phyloP scores from a whole-genome alignment of 2,329 filamentous ascomycete genomes.

The Hypoxylon sp. region DNA sequence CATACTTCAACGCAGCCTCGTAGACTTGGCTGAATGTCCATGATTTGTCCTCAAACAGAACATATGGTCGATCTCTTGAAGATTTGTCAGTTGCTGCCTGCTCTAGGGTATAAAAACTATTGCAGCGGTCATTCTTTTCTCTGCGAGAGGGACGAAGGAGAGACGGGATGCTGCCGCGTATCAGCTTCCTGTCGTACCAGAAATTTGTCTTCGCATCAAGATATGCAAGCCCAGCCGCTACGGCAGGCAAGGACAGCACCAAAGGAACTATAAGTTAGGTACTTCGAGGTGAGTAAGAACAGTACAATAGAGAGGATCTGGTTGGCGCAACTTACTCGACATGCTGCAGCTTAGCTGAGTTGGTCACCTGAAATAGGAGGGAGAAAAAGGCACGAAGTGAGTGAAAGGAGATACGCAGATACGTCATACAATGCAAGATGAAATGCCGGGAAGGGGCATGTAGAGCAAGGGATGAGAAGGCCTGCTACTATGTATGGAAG shows the following conservation, averaged over 20 bases:
- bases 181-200: constrained; percentile 69
- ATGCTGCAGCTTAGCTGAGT: constrained; percentile 14
- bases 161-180: constrained; percentile 63
- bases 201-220: constrained; percentile 75
- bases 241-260: constrained; percentile 65
- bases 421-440: no score
- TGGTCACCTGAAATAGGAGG: not conserved
- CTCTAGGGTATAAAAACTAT: constrained; percentile 80
- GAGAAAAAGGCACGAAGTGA: no score
- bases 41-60: constrained; percentile 72
- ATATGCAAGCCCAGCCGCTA: constrained; percentile 75
- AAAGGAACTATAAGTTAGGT: constrained; percentile 56
- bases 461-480: no score
- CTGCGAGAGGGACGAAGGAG: constrained; percentile 54
- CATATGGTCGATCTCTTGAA: constrained; percentile 63
- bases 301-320: no score
- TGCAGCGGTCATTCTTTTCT: constrained; percentile 68
- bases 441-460: no score
- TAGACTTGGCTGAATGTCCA: constrained; percentile 84
- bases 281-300: not conserved
- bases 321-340: constrained; percentile 33
- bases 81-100: constrained; percentile 62
- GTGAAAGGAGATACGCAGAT: no score
- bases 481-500: no score
- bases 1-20: constrained; percentile 74